phyloP scores from a whole-genome alignment of 371 early-diverging fungal species.

The Quaeritorhiza haematococci region DNA sequence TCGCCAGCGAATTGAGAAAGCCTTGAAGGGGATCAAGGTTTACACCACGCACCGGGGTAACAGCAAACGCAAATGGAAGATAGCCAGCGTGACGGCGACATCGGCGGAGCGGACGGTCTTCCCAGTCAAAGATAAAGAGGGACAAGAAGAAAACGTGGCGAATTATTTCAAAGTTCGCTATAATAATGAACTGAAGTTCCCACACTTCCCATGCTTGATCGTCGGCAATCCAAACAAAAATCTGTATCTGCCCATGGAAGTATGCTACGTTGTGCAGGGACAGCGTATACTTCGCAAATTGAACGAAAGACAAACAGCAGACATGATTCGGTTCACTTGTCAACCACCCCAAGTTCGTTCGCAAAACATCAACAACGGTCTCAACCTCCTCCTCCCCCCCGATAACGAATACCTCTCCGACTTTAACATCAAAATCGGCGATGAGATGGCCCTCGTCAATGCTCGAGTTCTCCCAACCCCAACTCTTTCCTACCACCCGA shows the following conservation, averaged over 20 bases:
- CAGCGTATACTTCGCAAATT: slow-evolving; percentile 62
- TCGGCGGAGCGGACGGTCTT: slow-evolving; percentile 55
- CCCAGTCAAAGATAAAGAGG: slow-evolving; percentile 8
- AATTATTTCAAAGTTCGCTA: slow-evolving; percentile 60
- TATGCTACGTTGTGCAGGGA: slow-evolving; percentile 61
- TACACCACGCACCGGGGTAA: slow-evolving; percentile 54
- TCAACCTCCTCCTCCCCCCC: slow-evolving; percentile 3
- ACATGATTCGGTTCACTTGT: slow-evolving; percentile 74
- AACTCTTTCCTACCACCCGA: slow-evolving; percentile 9
- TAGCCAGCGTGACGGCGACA: slow-evolving; percentile 46
- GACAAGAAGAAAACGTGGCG: slow-evolving; percentile 44
- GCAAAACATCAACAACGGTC: slow-evolving; percentile 7
- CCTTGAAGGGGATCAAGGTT: slow-evolving; percentile 54
- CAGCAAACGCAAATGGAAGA: slow-evolving; percentile 46
- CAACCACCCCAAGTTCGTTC: slow-evolving; percentile 44
- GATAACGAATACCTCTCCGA: background rate
- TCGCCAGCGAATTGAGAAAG: slow-evolving; percentile 37
- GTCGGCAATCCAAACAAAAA: slow-evolving; percentile 24
- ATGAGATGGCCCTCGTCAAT: slow-evolving; percentile 11
- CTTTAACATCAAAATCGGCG: slow-evolving; percentile 3
- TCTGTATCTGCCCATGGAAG: slow-evolving; percentile 66
- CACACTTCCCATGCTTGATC: slow-evolving; percentile 68
- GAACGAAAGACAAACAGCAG: slow-evolving; percentile 51
- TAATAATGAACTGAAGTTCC: slow-evolving; percentile 51
- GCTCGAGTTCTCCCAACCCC: slow-evolving; percentile 23